Conservation (phyloP, 225 moss, liverwort and hornwort species). For the Bryoerythrophyllum caledonicum region DNA sequence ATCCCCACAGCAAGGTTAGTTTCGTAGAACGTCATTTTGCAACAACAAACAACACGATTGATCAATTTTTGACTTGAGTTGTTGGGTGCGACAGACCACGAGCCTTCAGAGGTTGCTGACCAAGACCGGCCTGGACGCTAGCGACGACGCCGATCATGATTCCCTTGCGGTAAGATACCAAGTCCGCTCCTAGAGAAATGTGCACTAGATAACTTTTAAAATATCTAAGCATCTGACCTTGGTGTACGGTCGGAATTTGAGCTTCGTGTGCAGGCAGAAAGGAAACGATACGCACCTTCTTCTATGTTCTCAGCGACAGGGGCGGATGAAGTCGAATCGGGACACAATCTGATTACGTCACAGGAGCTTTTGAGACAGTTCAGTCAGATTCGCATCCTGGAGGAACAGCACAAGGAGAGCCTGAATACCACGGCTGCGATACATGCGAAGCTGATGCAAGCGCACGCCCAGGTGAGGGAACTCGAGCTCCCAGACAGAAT, state of each 20-base stretch:
- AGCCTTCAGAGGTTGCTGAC: conserved; percentile 79
- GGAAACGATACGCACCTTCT: conserved; percentile 25
- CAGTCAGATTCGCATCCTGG: conserved; percentile 67
- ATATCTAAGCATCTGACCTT: no score
- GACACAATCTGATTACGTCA: conserved; percentile 29
- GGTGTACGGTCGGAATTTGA: background rate
- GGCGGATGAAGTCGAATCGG: conserved; percentile 17
- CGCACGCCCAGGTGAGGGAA: conserved; percentile 62
- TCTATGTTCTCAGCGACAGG: conserved; percentile 11
- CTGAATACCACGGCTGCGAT: conserved; percentile 47
- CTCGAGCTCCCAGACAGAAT: conserved; percentile 72
- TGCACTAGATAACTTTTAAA: background rate
- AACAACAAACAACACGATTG: background rate
- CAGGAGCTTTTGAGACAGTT: conserved; percentile 61
- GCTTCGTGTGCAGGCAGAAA: conserved; percentile 26
- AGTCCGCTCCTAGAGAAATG: background rate
- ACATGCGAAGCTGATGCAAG: conserved; percentile 62
- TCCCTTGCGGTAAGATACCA: conserved; percentile 16
- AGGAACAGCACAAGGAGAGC: conserved; percentile 55
- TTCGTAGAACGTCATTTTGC: background rate
- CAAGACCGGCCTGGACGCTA: conserved; percentile 40
- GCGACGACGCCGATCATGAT: conserved; percentile 9
- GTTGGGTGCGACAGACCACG: conserved; percentile 31
- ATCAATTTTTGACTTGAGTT: background rate
- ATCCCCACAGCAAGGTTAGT: conserved; percentile 36